Conservation (phyloP, 352 stramenopile genomes). For the Phytophthora pluvialis region DNA sequence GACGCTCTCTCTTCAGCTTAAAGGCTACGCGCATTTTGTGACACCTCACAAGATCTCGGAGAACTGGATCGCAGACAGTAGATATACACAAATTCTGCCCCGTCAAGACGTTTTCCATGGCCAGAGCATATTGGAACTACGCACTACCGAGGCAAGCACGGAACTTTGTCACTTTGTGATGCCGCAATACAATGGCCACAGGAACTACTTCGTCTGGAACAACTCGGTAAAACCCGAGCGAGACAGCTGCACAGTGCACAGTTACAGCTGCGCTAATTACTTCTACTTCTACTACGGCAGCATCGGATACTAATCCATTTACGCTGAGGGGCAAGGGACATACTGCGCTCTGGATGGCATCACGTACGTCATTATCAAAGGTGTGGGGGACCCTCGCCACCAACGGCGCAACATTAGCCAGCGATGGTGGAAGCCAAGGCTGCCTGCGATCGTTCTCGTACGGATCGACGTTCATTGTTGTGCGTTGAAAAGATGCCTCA, state of each 20-base stretch:
- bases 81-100: slow-evolving; percentile 15
- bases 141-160: background rate
- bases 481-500: too few relatives aligned
- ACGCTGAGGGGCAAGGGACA: slow-evolving; percentile 16
- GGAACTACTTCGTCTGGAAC: slow-evolving; percentile 5
- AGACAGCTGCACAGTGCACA: background rate
- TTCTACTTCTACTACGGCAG: slow-evolving; percentile 13
- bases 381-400: slow-evolving; percentile 13
- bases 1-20: too few relatives aligned
- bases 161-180: slow-evolving; percentile 14
- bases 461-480: background rate
- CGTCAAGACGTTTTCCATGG: slow-evolving; percentile 15
- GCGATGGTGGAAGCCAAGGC: background rate
- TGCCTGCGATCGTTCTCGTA: slow-evolving; percentile 18
- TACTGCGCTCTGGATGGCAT: slow-evolving; percentile 16
- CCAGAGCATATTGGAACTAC: slow-evolving; percentile 24
- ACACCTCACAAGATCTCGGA: slow-evolving; percentile 25
- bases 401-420: slow-evolving; percentile 10
- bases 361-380: slow-evolving; percentile 14
- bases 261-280: background rate
- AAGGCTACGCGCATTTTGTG: background rate
- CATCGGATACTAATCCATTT: slow-evolving; percentile 1
- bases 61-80: slow-evolving; percentile 1
- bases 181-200: slow-evolving; percentile 6
- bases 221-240: background rate